phyloP scores from a whole-genome alignment of 2,329 filamentous ascomycete species.

The Beauveria medogensis region DNA sequence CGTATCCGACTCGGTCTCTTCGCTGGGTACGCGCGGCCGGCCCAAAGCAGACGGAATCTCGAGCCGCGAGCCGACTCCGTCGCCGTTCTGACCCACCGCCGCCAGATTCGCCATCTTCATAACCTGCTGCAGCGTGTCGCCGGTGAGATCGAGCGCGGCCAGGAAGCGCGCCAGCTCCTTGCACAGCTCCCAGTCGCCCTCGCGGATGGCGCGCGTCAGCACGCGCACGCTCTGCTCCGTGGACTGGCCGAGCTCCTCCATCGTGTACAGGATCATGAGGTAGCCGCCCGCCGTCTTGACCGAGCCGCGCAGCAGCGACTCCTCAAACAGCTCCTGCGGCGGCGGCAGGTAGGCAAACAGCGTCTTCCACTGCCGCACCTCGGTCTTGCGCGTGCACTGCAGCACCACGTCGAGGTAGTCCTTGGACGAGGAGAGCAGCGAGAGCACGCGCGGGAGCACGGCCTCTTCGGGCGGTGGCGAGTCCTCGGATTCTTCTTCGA shows the following conservation, averaged over 20 bases:
- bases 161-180: slow-evolving; percentile 93
- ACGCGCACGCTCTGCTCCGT: slow-evolving; percentile 74
- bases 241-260: slow-evolving; percentile 60
- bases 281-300: slow-evolving; percentile 96
- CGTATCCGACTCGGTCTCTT: slow-evolving; percentile 28
- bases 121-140: slow-evolving; percentile 67
- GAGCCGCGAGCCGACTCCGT: slow-evolving; percentile 15
- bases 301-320: slow-evolving; percentile 74
- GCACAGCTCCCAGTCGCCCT: slow-evolving; percentile 91
- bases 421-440: slow-evolving; percentile 62
- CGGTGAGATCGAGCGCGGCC: slow-evolving; percentile 82
- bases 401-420: slow-evolving; percentile 92
- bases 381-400: slow-evolving; percentile 94
- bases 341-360: slow-evolving; percentile 87
- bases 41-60: slow-evolving; percentile 23
- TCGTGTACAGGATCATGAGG: slow-evolving; percentile 84
- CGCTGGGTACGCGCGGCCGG: slow-evolving; percentile 25
- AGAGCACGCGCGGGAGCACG: slow-evolving; percentile 55
- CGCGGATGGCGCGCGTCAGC: slow-evolving; percentile 69
- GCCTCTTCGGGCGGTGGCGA: slow-evolving; percentile 54
- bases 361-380: slow-evolving; percentile 89
- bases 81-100: slow-evolving; percentile 11
- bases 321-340: slow-evolving; percentile 86
- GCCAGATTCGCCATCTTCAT: slow-evolving; percentile 51
- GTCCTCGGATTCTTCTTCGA: slow-evolving; percentile 87